Percentiles rank a stretch among this genome's conserved stretches.
phyloP scores from a whole-genome alignment of 805 yeast species.

The Zygosaccharomyces lentus region DNA sequence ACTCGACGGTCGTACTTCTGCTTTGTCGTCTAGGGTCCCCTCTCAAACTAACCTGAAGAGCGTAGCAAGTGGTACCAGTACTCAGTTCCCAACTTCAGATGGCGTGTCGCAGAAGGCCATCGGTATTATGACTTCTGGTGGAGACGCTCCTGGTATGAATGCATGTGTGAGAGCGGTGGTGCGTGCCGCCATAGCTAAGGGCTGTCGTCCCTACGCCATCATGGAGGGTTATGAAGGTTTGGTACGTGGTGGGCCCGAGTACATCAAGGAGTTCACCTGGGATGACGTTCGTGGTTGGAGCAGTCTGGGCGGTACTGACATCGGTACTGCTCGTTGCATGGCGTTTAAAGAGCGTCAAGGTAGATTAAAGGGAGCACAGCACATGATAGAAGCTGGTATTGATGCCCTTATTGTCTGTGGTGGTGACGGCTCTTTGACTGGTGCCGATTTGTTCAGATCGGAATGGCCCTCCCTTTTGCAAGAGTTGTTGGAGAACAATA shows the following conservation, averaged over 20 bases:
- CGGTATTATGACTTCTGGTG: constrained; percentile 73
- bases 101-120: constrained; percentile 41
- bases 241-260: constrained; percentile 54
- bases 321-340: constrained; percentile 69
- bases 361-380: constrained; percentile 53
- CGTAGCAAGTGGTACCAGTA: constrained; percentile 6
- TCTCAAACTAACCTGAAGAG: constrained; percentile 13
- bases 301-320: constrained; percentile 64
- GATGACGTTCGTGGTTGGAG: constrained; percentile 65
- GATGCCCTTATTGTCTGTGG: constrained; percentile 75
- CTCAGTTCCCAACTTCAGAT: constrained; percentile 7
- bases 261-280: constrained; percentile 60
- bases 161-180: constrained; percentile 68
- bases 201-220: constrained; percentile 59
- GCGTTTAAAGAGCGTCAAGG: constrained; percentile 63
- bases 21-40: constrained; percentile 12
- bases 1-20: constrained; percentile 11
- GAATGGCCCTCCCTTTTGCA: constrained; percentile 69
- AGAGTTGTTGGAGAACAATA: constrained; percentile 45
- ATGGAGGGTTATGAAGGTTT: constrained; percentile 71
- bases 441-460: constrained; percentile 65
- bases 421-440: constrained; percentile 76
- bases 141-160: constrained; percentile 76
- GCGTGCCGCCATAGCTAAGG: constrained; percentile 56
- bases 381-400: constrained; percentile 62